These are phyloP conservation scores for Chrysoporthe deuterocubensis DNA, from an alignment of 2,329 filamentous ascomycete species.

Conservation along the genomic window DNA sequence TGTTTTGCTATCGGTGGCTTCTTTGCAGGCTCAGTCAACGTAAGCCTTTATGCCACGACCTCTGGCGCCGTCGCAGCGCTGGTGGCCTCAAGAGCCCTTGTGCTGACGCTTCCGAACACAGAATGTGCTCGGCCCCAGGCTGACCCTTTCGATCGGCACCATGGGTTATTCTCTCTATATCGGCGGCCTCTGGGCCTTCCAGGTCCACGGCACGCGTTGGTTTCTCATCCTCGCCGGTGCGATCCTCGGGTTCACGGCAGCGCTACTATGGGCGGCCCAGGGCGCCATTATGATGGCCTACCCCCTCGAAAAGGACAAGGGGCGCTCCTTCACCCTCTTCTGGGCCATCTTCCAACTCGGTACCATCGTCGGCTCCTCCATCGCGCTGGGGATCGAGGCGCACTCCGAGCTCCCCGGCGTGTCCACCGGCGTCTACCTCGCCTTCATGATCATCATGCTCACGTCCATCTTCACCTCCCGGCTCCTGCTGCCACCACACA, in stretches of 20 bases:
- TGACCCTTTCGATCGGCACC: constrained; percentile 31
- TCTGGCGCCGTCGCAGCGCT: neutral
- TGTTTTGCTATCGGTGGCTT: constrained; percentile 27
- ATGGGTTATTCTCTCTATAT: constrained; percentile 31
- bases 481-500: constrained; percentile 30
- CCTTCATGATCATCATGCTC: constrained; percentile 35
- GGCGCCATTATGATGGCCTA: constrained; percentile 30
- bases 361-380: constrained; percentile 33
- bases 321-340: constrained; percentile 32
- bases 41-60: constrained; percentile 12
- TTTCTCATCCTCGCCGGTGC: constrained; percentile 31
- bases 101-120: constrained; percentile 15
- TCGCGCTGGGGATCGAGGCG: constrained; percentile 34
- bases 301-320: constrained; percentile 31
- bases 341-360: constrained; percentile 35
- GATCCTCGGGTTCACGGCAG: constrained; percentile 30
- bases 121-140: constrained; percentile 31
- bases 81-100: neutral
- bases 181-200: constrained; percentile 30
- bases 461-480: constrained; percentile 29
- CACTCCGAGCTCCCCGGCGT: constrained; percentile 31
- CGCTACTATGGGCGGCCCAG: constrained; percentile 32
- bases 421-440: constrained; percentile 34
- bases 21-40: constrained; percentile 31
- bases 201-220: constrained; percentile 30